Evolutionary conservation across 2,329 filamentous ascomycete species (phyloP), one percentile per base, ranked within the genome.

Genomic region (Ampelomyces quisqualis): DNA sequence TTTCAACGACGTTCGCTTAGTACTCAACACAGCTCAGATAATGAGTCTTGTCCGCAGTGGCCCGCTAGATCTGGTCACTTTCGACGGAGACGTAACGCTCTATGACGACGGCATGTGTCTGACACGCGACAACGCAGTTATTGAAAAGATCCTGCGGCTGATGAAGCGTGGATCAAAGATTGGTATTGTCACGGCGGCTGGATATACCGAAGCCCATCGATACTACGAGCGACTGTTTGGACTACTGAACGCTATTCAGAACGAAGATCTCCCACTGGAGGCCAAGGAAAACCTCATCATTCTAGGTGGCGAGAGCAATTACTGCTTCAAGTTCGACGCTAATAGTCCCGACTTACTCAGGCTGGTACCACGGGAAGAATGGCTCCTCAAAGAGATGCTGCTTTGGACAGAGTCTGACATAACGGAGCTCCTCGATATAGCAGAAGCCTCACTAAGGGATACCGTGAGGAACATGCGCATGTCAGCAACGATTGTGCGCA

Each of bases 241-340:
- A 1, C 79, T 98, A 0, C 79, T 98, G 2, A 84, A 95, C 55
- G 86, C 88, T 18, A 80, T 97, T 14, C 74, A 79, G 26, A 78
- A 80, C 5, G 81, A 81, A 1, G 64, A 76, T 9, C 75, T 95
- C 5, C 80, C 85, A 0, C 69, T 77, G 0, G 64, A 77, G 5
- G 84, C 89, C 59, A 88, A 89, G 60, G 78, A 85, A 55, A 89
- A 86, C 55, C 77, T 98, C 5, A 78, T 97, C 47, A 85, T 98
- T 54, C 89, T 98, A 80, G 93, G 93, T 49, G 93, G 93, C 40
- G 93, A 98, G 70, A 89, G 88, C 45, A 97, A 95, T 72, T 98
- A 94, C 68, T 82, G 97, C 37, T 96, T 97, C 71, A 82, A 82
- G 36, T 95, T 86, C 70, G 79, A 82, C 45, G 72, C 77, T 0